Percentiles rank a stretch among this genome's conserved stretches.
Conservation (phyloP, 495 filamentous ascomycete species). For the Penicillium verhagenii region DNA sequence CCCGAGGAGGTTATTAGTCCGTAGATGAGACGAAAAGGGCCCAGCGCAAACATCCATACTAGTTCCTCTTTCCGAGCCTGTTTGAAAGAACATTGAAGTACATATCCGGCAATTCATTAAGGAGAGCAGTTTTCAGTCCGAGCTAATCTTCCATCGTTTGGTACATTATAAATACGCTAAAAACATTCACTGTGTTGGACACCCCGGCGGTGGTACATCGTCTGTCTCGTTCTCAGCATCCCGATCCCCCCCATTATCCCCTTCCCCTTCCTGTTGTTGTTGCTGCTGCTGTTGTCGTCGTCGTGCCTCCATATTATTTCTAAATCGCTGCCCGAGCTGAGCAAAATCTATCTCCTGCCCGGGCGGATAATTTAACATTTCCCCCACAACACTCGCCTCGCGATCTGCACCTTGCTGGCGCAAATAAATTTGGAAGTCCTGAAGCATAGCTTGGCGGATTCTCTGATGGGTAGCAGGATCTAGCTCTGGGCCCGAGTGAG, state of each 20-base stretch:
- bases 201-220: neutral
- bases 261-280: no score
- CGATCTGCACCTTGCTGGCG: neutral
- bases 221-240: neutral
- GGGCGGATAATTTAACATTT: neutral
- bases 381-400: conserved; percentile 3
- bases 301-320: neutral
- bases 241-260: neutral
- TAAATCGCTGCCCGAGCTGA: neutral
- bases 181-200: neutral
- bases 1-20: no score
- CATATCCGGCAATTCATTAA: no score
- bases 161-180: no score
- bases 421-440: conserved; percentile 4
- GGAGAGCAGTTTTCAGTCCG: no score
- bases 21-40: no score
- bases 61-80: no score
- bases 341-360: neutral
- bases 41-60: no score
- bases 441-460: neutral
- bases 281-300: neutral
- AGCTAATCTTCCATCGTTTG: no score
- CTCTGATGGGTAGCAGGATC: neutral
- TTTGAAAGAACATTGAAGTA: no score
- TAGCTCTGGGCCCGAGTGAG: neutral